Conservation (phyloP, 2,329 filamentous ascomycete species). For the Thyridium curvatum region DNA sequence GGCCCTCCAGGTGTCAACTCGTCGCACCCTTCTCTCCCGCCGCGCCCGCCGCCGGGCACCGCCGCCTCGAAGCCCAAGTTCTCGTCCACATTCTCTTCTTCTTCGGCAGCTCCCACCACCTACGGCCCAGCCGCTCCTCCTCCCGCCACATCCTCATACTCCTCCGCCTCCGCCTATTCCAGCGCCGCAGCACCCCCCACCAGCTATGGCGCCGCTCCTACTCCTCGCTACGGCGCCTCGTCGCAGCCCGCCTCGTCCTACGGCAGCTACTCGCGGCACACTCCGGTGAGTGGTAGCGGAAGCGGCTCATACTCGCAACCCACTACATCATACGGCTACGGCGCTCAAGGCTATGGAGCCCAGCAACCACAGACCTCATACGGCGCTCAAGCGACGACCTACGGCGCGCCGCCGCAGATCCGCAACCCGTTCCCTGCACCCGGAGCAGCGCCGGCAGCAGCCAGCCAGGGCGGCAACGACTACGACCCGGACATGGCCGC, state of each 20-base stretch:
- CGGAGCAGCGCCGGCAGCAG: conserved; percentile 15
- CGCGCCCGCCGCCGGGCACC: conserved; percentile 10
- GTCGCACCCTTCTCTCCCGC: conserved; percentile 14
- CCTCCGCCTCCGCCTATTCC: no score
- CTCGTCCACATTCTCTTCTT: conserved; percentile 29
- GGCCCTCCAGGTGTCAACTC: conserved; percentile 15
- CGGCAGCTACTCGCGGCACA: conserved; percentile 16
- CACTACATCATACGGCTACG: conserved; percentile 9
- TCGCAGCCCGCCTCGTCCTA: conserved; percentile 13
- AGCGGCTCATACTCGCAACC: conserved; percentile 20
- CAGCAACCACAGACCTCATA: conserved; percentile 30
- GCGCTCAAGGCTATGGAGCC: conserved; percentile 19
- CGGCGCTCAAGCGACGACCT: conserved; percentile 31
- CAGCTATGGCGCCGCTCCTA: conserved; percentile 32
- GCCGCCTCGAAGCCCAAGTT: not conserved
- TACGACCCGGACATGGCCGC: conserved; percentile 79
- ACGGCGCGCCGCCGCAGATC: conserved; percentile 59
- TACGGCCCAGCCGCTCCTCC: conserved; percentile 26
- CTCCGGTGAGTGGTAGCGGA: conserved; percentile 23
- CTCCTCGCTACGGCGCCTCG: conserved; percentile 5
- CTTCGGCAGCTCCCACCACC: conserved; percentile 22
- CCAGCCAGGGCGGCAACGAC: conserved; percentile 27
- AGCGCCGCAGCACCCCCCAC: no score
- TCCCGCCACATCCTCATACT: conserved; percentile 13
- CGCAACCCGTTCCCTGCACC: conserved; percentile 75